Percentiles rank a stretch among this genome's conserved stretches.
These are phyloP conservation scores for Ogataea degrootiae DNA, from an alignment of 805 yeast species.

Conservation along the genomic window DNA sequence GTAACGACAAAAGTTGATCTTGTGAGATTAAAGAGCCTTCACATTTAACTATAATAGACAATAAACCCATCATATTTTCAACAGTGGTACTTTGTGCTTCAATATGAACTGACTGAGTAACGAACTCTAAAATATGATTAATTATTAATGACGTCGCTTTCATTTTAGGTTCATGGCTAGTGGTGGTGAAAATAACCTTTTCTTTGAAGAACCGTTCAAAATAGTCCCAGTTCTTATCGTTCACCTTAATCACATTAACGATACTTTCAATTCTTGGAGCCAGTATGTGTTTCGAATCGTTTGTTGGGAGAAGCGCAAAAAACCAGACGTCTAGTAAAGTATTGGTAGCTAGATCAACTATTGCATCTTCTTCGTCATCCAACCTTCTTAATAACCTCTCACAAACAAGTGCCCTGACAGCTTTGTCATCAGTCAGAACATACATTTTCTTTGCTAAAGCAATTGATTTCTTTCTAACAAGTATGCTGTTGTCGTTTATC, in stretches of 20 bases:
- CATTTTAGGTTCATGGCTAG: conserved; percentile 13
- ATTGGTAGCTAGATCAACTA: conserved; percentile 38
- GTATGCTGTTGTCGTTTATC: conserved; percentile 54
- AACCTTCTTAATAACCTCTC: conserved; percentile 49
- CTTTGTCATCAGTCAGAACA: conserved; percentile 25
- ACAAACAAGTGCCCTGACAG: conserved; percentile 38
- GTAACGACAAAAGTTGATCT: conserved; percentile 61
- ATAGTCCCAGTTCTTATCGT: conserved; percentile 36
- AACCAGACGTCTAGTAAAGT: conserved; percentile 38
- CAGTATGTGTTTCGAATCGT: conserved; percentile 1
- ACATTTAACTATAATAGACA: conserved; percentile 53
- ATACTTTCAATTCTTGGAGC: conserved; percentile 29
- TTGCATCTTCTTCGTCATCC: conserved; percentile 67
- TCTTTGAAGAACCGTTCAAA: conserved; percentile 46
- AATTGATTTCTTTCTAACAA: conserved; percentile 61
- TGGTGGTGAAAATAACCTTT: conserved; percentile 32
- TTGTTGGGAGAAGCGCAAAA: conserved; percentile 1
- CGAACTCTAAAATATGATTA: conserved; percentile 32
- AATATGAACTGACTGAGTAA: conserved; percentile 33
- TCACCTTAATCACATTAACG: conserved; percentile 32
- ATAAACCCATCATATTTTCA: conserved; percentile 40
- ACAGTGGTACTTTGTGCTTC: conserved; percentile 19
- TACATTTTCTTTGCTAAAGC: conserved; percentile 48
- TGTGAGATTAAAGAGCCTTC: conserved; percentile 53
- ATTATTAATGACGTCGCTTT: conserved; percentile 26